Evolutionary conservation across 2,329 filamentous ascomycete genomes (phyloP).

Genomic region (Elsinoe australis): DNA sequence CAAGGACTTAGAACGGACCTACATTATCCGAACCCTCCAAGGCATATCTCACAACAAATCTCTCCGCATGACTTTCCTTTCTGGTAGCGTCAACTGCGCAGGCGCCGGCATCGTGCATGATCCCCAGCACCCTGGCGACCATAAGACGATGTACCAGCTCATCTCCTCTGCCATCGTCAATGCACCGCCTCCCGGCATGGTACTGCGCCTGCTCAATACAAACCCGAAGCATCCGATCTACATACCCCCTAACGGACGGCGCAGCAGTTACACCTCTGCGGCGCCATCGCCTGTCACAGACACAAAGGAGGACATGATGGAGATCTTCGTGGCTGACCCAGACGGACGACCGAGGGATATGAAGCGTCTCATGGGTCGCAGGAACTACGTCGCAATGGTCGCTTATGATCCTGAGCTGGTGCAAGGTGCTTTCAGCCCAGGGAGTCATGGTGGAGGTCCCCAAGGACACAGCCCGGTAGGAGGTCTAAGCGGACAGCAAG

Average conservation of each 20-base stretch:
- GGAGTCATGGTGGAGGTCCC: not conserved
- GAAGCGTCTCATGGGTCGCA: slow-evolving; percentile 74
- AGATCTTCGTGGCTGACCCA: slow-evolving; percentile 94
- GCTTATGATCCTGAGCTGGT: slow-evolving; percentile 83
- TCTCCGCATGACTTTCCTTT: slow-evolving; percentile 93
- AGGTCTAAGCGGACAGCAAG: too few species aligned
- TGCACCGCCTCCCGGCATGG: slow-evolving; percentile 72
- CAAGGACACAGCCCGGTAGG: not conserved
- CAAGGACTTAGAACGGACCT: slow-evolving; percentile 94
- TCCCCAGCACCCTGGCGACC: slow-evolving; percentile 78
- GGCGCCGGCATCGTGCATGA: slow-evolving; percentile 93
- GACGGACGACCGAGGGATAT: slow-evolving; percentile 77
- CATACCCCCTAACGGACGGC: slow-evolving; percentile 78
- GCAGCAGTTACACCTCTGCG: slow-evolving; percentile 46
- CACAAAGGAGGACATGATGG: slow-evolving; percentile 99
- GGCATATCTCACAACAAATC: slow-evolving; percentile 93
- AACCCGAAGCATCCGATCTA: slow-evolving; percentile 71
- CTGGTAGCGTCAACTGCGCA: slow-evolving; percentile 81
- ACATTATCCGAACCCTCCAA: slow-evolving; percentile 90
- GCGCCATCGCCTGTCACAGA: slow-evolving; percentile 48
- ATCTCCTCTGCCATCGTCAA: slow-evolving; percentile 91
- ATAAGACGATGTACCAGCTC: slow-evolving; percentile 99
- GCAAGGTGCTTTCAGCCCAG: slow-evolving; percentile 31
- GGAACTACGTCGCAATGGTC: slow-evolving; percentile 91
- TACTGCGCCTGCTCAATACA: slow-evolving; percentile 91